These are phyloP conservation scores for Paradendryphiella salina DNA, from an alignment of 2,329 filamentous ascomycete species.

Conservation along the genomic window DNA sequence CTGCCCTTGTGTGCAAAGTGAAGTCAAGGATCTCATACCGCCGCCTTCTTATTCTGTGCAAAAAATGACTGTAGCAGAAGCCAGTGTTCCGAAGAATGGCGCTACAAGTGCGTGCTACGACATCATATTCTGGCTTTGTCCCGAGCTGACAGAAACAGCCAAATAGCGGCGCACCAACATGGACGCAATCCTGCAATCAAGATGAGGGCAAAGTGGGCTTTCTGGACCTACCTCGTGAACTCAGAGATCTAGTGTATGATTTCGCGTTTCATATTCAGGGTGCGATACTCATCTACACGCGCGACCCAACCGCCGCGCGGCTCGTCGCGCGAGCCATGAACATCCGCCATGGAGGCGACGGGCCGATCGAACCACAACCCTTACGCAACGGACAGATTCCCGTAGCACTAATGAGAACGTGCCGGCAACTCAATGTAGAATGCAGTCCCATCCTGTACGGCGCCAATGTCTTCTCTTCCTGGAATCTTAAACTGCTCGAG, in stretches of 20 bases:
- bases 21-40: too few relatives aligned
- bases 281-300: conserved; percentile 35
- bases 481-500: conserved; percentile 15
- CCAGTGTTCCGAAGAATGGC: neutral
- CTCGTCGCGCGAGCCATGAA: conserved; percentile 25
- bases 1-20: too few relatives aligned
- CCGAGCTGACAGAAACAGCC: neutral
- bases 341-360: conserved; percentile 30
- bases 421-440: conserved; percentile 50
- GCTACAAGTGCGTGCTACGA: neutral
- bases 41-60: too few relatives aligned
- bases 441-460: conserved; percentile 53
- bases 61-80: neutral
- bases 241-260: conserved; percentile 34
- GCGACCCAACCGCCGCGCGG: conserved; percentile 17
- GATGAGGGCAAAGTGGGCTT: conserved; percentile 21
- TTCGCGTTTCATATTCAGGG: conserved; percentile 30
- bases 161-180: neutral
- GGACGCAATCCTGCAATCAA: neutral
- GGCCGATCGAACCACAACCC: conserved; percentile 28
- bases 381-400: conserved; percentile 22
- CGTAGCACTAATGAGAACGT: conserved; percentile 41
- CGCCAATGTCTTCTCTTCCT: conserved; percentile 50
- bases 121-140: neutral
- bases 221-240: conserved; percentile 40